Evolutionary conservation across 495 filamentous ascomycete species (phyloP).

Genomic region (Penicillium soppii): DNA sequence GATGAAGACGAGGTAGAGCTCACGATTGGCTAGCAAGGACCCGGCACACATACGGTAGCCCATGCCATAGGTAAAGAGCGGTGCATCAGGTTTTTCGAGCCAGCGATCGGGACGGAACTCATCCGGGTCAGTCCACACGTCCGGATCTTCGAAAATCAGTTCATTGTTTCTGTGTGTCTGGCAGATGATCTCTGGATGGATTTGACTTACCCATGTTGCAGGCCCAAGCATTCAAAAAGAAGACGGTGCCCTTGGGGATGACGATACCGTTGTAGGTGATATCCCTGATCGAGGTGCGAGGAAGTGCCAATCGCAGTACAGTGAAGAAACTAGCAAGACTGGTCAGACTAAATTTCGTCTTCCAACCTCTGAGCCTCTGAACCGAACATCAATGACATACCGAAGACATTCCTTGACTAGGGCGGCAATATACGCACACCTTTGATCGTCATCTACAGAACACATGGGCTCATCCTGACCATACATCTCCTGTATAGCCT

Average conservation of each 20-base stretch:
- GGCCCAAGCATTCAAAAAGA: constrained; percentile 66
- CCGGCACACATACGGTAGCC: constrained; percentile 69
- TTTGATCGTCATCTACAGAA: constrained; percentile 59
- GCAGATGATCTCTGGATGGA: neutral
- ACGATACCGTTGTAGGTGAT: constrained; percentile 53
- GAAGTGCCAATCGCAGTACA: constrained; percentile 61
- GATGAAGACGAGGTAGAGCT: constrained; percentile 66
- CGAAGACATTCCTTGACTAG: constrained; percentile 59
- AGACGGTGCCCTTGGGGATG: constrained; percentile 59
- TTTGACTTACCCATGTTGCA: constrained; percentile 56
- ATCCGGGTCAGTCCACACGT: constrained; percentile 58
- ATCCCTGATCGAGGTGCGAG: constrained; percentile 59
- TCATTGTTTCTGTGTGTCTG: neutral
- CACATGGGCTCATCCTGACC: constrained; percentile 53
- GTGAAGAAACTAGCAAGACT: constrained; percentile 47
- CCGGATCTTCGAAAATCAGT: constrained; percentile 41
- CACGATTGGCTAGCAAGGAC: constrained; percentile 59
- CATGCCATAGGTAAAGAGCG: constrained; percentile 60
- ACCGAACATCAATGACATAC: too few species aligned
- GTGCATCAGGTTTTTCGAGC: constrained; percentile 60
- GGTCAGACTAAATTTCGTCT: neutral
- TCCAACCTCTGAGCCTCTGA: too few species aligned
- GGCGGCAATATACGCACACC: constrained; percentile 58
- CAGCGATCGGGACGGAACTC: constrained; percentile 61
- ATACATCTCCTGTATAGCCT: constrained; percentile 56